Evolutionary conservation across 2,329 filamentous ascomycete genomes (phyloP).

Genomic region (Cladosporium sp.): DNA sequence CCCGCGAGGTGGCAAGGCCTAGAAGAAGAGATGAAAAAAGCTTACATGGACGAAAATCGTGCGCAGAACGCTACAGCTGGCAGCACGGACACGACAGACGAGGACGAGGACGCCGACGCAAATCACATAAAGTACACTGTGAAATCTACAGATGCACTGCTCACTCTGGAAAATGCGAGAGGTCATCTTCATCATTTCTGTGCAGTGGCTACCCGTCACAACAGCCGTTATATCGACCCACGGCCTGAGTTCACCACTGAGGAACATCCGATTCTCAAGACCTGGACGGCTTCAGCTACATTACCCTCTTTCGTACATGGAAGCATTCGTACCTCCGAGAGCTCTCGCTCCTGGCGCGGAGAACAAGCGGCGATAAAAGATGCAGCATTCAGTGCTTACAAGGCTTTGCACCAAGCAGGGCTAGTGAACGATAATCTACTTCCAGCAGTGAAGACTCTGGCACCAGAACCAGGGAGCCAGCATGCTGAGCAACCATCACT

Average conservation of each 20-base stretch:
- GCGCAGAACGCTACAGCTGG: conserved; percentile 57
- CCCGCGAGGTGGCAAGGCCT: conserved; percentile 62
- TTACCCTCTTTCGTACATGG: conserved; percentile 71
- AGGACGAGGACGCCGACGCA: conserved; percentile 48
- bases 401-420: conserved; percentile 65
- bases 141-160: conserved; percentile 56
- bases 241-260: conserved; percentile 65
- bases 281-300: conserved; percentile 61
- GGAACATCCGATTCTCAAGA: conserved; percentile 20
- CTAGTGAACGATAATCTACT: conserved; percentile 78
- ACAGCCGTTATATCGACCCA: conserved; percentile 61
- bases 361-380: conserved; percentile 76
- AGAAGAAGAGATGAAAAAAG: conserved; percentile 70
- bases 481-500: conserved; percentile 31
- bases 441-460: conserved; percentile 51
- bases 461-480: conserved; percentile 23
- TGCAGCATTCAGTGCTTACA: conserved; percentile 78
- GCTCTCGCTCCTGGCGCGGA: conserved; percentile 63
- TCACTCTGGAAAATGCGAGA: conserved; percentile 73
- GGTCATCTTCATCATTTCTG: conserved; percentile 85
- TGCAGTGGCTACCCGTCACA: conserved; percentile 52
- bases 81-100: conserved; percentile 34
- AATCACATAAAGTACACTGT: conserved; percentile 47
- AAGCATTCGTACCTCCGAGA: conserved; percentile 56
- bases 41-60: conserved; percentile 52